Conservation (phyloP, 495 filamentous ascomycete species). For the Trichoderma gamsii region DNA sequence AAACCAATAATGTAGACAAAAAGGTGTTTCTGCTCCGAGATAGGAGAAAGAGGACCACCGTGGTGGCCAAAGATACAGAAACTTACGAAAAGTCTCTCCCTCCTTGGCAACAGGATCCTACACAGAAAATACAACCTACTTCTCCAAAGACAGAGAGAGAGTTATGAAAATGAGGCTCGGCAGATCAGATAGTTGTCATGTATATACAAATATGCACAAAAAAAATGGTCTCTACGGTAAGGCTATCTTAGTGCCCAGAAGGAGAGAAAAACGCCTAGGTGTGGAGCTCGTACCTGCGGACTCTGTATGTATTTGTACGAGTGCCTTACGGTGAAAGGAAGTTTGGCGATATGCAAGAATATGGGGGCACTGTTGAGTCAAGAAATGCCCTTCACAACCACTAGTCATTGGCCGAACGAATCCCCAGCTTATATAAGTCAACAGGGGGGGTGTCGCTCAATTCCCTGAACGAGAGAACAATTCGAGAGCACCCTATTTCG, state of each 20-base stretch:
- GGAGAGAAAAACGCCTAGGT: constrained; percentile 4
- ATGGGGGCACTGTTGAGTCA: no score
- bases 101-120: no score
- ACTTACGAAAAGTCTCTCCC: neutral
- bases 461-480: neutral
- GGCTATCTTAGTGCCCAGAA: neutral
- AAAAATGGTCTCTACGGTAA: neutral
- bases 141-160: no score
- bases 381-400: no score
- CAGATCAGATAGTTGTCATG: neutral
- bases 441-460: no score
- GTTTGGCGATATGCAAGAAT: neutral
- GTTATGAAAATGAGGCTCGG: no score
- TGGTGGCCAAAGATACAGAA: neutral
- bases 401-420: no score
- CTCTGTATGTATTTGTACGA: no score
- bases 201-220: neutral
- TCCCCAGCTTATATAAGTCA: no score
- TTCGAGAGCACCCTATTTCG: neutral
- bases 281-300: neutral
- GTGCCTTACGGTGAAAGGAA: neutral
- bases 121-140: no score
- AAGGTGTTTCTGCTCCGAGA: neutral
- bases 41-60: neutral
- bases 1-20: neutral